Base-by-base conservation (phyloP, 306 rosid genomes). In the Inga leiocalycina region DNA sequence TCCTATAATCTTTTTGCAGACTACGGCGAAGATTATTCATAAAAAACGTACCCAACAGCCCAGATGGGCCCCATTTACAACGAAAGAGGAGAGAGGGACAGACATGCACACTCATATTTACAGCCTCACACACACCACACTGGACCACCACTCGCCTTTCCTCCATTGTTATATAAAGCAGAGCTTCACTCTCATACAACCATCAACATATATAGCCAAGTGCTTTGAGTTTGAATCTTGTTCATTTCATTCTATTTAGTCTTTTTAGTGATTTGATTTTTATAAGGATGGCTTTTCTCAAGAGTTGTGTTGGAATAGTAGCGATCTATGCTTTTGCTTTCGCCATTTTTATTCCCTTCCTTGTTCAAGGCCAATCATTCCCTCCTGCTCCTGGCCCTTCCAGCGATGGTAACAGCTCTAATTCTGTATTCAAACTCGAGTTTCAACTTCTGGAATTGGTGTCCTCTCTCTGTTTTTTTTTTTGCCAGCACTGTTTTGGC, bases 321-420 rank as follows among this genome's bases (percentile, higher is more conserved):
- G 77, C 84, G 2, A 67, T 86, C 70, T 75, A 74, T 27, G 82
- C 84, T 74, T 56, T 92, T 74, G n/a, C 87, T 34, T 71, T 86
- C 24, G 80, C 90, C 88, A 89, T 91, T 72, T 80, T 84, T 48
- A 85, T 87, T 22, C 91, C 91, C 7, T 41, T 87, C 39, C 59
- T 84, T 49, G 86, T 85, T 77, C 66, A 83, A 12, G 86, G 84
- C 35, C 91, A 85, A 75, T 49, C 90, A n/a, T n/a, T 75, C 11
- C 79, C 91, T 7, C 90, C 89, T 68, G 80, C 90, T 48, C 91
- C 89, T 72, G 82, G 81, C 71, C 97, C 93, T 32, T 2, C 93
- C 30, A 91, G 94, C 49, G 97, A 91, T 81, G 97, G 98, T 94
- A 69, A 84, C 39, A 30, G 17, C 43, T 78, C 10, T 20, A 14